Evolutionary conservation across 2,329 filamentous ascomycete genomes (phyloP), one percentile per base, ranked within the genome.

Genomic region (Waltergamsia citrina): DNA sequence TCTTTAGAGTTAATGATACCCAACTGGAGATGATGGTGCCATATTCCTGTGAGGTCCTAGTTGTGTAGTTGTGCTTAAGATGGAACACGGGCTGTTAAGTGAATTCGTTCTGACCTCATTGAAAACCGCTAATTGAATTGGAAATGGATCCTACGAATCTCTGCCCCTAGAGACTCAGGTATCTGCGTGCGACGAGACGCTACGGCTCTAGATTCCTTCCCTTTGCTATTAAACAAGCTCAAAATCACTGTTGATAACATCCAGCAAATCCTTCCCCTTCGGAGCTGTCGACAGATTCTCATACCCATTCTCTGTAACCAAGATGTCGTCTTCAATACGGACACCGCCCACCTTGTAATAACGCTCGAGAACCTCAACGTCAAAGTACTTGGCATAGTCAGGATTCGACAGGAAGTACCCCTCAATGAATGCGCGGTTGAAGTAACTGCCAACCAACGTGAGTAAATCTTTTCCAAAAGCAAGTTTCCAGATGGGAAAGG

Each of bases 291-390:
- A 93, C 52, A 96, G 51, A 51, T 94, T 93, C 58, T 95, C 87
- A 47, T 77, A 78, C 0, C 88, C 87, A 17, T 73, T 64, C 40
- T 81, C 67, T 2, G 82, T 92, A 31, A 96, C 78, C 16, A 92
- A 65, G 25, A 96, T 71, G 53, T 90, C 85, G 51, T 96, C 87
- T 61, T 98, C 92, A 40, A 96, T 93, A 30, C 92, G 74, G 18
- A 94, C 86, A 22, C 92, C 92, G 12, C 90, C 92, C 1, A 96
- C 80, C 18, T 60, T 63, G 64, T 84, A 90, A 54, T 82, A 90
- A 41, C 62, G 63, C 39, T 78, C 74, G 32, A 92, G 58, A 5
- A 80, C 69, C 5, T 67, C 63, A 43, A 63, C 61, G 55, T 88
- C 70, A 48, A 92, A 79, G 46, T 73, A 83, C 38, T 67, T 65